These are phyloP conservation scores for Eimeria sp. DNA, from an alignment of 169 alveolate genomes.

Conservation along the genomic window DNA sequence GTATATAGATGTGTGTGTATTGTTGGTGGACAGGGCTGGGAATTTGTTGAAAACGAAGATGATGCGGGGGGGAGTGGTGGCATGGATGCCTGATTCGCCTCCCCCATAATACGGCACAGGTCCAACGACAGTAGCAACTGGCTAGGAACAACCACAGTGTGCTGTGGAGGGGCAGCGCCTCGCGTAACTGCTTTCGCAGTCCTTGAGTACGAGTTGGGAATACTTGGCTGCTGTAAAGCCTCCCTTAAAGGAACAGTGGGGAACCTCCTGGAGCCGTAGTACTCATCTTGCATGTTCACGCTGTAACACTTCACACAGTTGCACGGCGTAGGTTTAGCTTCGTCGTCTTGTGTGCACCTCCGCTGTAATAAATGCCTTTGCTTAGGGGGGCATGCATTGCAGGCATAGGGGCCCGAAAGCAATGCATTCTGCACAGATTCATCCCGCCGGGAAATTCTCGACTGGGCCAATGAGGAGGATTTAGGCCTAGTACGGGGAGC, in stretches of 20 bases:
- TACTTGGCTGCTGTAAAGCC: background rate
- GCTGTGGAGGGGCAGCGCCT: background rate
- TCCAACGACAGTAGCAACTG: background rate
- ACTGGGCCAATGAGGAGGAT: background rate
- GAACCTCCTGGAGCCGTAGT: background rate
- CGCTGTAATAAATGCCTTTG: background rate
- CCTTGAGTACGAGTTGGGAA: background rate
- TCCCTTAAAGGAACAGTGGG: background rate
- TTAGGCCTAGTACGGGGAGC: background rate
- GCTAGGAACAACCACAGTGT: background rate
- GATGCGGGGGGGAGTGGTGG: conserved; percentile 11
- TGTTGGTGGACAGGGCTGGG: conserved; percentile 56
- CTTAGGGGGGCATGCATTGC: background rate
- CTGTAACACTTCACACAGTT: background rate
- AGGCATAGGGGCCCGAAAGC: background rate
- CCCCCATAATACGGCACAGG: background rate
- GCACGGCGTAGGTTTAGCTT: background rate
- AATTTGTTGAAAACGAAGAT: conserved; percentile 60
- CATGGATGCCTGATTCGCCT: conserved; percentile 9
- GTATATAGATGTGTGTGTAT: background rate
- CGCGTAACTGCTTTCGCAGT: background rate
- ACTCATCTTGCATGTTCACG: background rate
- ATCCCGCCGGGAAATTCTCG: background rate
- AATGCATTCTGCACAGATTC: background rate
- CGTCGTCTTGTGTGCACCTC: background rate